Evolutionary conservation across 2,329 filamentous ascomycete species (phyloP).

Genomic region (Colletotrichum godetiae): DNA sequence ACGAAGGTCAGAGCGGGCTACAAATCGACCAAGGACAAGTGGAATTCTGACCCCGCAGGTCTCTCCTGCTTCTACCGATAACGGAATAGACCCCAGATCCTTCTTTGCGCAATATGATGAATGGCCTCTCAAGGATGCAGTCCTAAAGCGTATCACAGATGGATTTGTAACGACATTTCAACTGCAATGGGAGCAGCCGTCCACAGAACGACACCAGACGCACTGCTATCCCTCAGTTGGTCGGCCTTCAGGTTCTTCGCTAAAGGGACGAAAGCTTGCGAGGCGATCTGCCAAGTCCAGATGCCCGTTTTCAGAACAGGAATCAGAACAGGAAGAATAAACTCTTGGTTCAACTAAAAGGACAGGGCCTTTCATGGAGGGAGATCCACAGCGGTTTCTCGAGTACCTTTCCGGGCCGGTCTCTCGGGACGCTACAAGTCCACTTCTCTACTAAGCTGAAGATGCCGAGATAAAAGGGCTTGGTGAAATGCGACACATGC

Average conservation of each 20-base stretch:
- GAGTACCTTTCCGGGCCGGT: background rate
- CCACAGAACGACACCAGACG: background rate
- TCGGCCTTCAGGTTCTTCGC: background rate
- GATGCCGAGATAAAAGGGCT: slow-evolving; percentile 1
- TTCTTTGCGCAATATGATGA: background rate
- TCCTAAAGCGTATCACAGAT: slow-evolving; percentile 1
- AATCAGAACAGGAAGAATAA: too few relatives aligned
- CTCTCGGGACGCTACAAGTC: background rate
- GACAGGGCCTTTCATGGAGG: background rate
- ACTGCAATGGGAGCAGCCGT: background rate
- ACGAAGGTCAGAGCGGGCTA: background rate
- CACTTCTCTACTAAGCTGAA: slow-evolving; percentile 4
- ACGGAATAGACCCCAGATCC: background rate
- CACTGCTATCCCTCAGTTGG: background rate
- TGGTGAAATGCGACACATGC: background rate
- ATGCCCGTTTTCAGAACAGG: background rate
- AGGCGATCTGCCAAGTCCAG: background rate
- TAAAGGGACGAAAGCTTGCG: background rate
- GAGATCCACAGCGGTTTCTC: background rate
- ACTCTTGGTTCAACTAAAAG: slow-evolving; percentile 3
- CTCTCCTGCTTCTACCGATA: background rate
- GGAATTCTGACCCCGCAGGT: background rate
- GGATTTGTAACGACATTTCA: background rate
- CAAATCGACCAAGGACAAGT: background rate
- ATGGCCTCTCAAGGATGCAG: background rate